Evolutionary conservation across 176 grass and related monocot species (phyloP).

Genomic region (Lolium multiflorum): DNA sequence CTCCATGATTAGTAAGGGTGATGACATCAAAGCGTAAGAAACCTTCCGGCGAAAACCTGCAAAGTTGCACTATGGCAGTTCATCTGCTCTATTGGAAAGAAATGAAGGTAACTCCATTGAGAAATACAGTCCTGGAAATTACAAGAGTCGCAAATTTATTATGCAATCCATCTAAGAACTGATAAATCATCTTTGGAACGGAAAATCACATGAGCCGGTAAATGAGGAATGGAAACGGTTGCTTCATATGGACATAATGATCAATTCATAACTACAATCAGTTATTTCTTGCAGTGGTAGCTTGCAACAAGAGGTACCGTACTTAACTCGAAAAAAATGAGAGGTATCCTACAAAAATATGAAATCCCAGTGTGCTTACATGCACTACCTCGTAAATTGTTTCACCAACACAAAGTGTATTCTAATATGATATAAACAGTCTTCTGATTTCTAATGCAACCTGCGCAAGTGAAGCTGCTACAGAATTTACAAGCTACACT

Average conservation of each 20-base stretch:
- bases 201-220: not conserved
- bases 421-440: not conserved
- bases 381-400: not conserved
- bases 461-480: slow-evolving; percentile 3
- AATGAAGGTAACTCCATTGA: slow-evolving; percentile 17
- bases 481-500: not conserved
- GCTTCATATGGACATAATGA: slow-evolving; percentile 18
- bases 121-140: slow-evolving; percentile 33
- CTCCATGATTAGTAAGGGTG: slow-evolving; percentile 29
- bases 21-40: slow-evolving; percentile 33
- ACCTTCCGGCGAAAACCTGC: slow-evolving; percentile 10
- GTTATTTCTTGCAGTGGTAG: not conserved
- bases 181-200: slow-evolving; percentile 19
- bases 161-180: slow-evolving; percentile 5
- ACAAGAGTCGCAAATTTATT: slow-evolving; percentile 1
- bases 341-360: slow-evolving; percentile 20
- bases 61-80: slow-evolving; percentile 33
- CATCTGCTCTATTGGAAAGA: slow-evolving; percentile 24
- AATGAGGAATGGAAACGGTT: not conserved
- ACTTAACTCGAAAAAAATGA: not conserved
- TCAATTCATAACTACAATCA: not conserved
- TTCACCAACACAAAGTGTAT: not conserved
- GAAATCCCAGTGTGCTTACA: not conserved
- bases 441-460: not conserved
- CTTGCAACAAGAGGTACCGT: slow-evolving; percentile 11